A percentile compares a stretch with the other conserved stretches of the same genome.
These are phyloP conservation scores for Salix suchowensis DNA, from an alignment of 345 rosid genomes.

Conservation along the genomic window DNA sequence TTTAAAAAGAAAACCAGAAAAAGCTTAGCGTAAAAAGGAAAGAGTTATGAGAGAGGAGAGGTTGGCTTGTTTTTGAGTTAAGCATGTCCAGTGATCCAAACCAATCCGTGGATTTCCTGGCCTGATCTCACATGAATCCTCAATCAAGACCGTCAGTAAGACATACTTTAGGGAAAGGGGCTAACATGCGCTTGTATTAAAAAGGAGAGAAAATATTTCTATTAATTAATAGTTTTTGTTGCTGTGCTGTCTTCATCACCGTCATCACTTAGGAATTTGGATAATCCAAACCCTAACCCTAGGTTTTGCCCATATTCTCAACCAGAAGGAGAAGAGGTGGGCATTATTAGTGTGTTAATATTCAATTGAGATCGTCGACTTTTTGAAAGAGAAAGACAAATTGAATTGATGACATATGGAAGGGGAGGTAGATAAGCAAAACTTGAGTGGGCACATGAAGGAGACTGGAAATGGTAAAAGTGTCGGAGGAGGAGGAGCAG, in stretches of 20 bases:
- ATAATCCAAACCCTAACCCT: constrained; percentile 13
- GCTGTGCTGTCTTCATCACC: neutral
- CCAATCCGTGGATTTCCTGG: constrained; percentile 7
- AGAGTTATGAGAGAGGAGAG: neutral
- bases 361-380: neutral
- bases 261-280: neutral
- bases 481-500: neutral
- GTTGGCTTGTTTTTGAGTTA: no score
- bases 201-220: neutral
- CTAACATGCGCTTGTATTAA: constrained; percentile 9
- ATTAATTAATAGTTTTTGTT: neutral
- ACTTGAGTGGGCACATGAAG: constrained; percentile 48
- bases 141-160: neutral
- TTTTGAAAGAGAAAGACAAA: neutral
- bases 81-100: constrained; percentile 22
- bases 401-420: constrained; percentile 34
- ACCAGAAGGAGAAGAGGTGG: constrained; percentile 23
- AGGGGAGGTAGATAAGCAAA: constrained; percentile 35
- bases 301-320: constrained; percentile 3
- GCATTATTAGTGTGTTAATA: constrained; percentile 30
- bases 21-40: neutral
- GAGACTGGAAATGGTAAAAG: constrained; percentile 23
- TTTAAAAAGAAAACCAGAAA: neutral
- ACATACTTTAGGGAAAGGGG: constrained; percentile 11
- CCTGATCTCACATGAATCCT: constrained; percentile 1